Conservation (phyloP, 305 asterid genomes). For the Fraxinus floribunda region DNA sequence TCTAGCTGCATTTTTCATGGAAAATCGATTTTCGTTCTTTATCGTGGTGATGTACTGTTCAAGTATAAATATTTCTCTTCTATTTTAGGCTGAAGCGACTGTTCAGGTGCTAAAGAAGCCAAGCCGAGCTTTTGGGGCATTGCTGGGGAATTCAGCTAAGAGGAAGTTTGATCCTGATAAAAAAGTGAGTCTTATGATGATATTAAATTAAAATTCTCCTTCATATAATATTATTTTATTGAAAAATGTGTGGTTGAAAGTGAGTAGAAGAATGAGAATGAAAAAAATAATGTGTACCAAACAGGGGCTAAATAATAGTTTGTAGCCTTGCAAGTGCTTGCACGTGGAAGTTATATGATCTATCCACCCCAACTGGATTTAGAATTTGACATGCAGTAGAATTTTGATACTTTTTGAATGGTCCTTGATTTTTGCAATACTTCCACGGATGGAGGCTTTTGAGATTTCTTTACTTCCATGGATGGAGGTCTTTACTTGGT, state of each 20-base stretch:
- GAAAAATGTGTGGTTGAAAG: too few species aligned
- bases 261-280: too few species aligned
- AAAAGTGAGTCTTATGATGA: slow-evolving; percentile 42
- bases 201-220: slow-evolving; percentile 13
- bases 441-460: not conserved
- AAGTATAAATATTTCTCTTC: slow-evolving; percentile 9
- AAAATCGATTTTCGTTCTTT: slow-evolving; percentile 1
- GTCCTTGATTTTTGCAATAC: not conserved
- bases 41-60: slow-evolving; percentile 1
- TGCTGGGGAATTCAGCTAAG: slow-evolving; percentile 70
- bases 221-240: not conserved
- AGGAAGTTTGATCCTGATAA: slow-evolving; percentile 66
- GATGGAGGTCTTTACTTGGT: not conserved
- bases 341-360: not conserved
- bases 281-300: too few species aligned
- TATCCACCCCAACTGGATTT: not conserved
- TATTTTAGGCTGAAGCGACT: slow-evolving; percentile 56
- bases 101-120: slow-evolving; percentile 80
- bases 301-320: not conserved
- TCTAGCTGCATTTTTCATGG: slow-evolving; percentile 5
- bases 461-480: not conserved
- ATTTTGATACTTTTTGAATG: not conserved
- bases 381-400: not conserved
- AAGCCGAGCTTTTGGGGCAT: slow-evolving; percentile 75
- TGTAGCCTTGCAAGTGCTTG: slow-evolving; percentile 16